Evolutionary conservation across 1,284 basidiomycete genomes (phyloP), one percentile per base, ranked within the genome.

Genomic region (Heterobasidion occidentale): DNA sequence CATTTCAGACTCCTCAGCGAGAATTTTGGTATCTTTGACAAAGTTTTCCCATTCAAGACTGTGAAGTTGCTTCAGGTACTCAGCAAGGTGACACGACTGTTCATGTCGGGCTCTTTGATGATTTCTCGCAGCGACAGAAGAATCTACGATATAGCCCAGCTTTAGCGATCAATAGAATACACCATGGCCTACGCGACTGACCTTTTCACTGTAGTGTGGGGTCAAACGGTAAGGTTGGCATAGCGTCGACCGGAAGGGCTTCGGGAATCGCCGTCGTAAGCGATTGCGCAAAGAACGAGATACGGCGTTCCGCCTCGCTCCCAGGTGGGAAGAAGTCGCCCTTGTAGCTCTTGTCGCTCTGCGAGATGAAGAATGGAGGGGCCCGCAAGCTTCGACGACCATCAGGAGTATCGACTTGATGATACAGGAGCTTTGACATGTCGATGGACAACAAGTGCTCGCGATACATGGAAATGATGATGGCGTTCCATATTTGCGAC

Each of bases 31-130:
- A 70, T 99, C 96, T 77, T 95, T 95, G 67, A 99, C 96, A 64
- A 99, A 99, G 73, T 99, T 99, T 76, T 98, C 94, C 96, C 96
- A 99, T 70, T 99, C 96, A 65, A 99, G 80, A 4, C 94, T 92
- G 70, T 99, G 96, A 51, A 99, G 84, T 72, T 99, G 96, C 75
- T 99, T 99, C 66, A 99, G 80, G 75, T 99, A 98, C 71, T 97
- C 54, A 98, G 78, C 14, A 98, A 81, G 7, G 94, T 98, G 55
- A 97, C 94, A 54, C 94, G 92, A 9, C 92, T 92, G 68, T 93
- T 90, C 70, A 95, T 91, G 71, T 98, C 93, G 68, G 97, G 92
- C 71, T 98, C 94, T 63, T 94, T 88, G 65, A 98, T 98, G 69
- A 97, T 98, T 71, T 97, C 94, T 62, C 94, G 83, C 7, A 98